Evolutionary conservation across 495 filamentous ascomycete genomes (phyloP).

Genomic region (Lasiosphaeris hirsuta): DNA sequence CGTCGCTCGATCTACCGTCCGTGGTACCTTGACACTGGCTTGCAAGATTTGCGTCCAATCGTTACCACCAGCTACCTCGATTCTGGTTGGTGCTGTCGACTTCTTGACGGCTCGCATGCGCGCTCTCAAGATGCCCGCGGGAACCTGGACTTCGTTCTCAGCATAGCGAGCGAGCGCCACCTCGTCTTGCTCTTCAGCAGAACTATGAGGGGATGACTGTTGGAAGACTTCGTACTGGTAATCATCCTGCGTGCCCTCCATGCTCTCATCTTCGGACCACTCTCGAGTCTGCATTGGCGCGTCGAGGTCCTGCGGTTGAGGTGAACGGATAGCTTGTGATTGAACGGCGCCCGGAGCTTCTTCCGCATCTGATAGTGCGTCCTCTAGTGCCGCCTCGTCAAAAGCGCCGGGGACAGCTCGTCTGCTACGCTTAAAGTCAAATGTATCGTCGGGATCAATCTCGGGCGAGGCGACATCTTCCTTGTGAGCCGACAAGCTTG

Average conservation of each 20-base stretch:
- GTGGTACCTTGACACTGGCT: constrained; percentile 85
- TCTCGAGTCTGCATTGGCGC: constrained; percentile 61
- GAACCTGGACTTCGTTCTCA: constrained; percentile 41
- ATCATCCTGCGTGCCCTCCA: constrained; percentile 64
- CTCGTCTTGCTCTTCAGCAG: constrained; percentile 45
- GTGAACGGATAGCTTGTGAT: constrained; percentile 85
- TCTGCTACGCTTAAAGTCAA: constrained; percentile 69
- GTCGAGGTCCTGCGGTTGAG: constrained; percentile 78
- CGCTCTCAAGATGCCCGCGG: constrained; percentile 52
- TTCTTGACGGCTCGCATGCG: constrained; percentile 54
- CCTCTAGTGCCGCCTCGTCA: constrained; percentile 53
- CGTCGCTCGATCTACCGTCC: constrained; percentile 65
- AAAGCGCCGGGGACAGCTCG: constrained; percentile 77
- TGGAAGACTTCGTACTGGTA: constrained; percentile 33
- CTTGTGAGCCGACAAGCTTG: constrained; percentile 14
- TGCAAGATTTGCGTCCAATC: constrained; percentile 92
- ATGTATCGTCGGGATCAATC: constrained; percentile 69
- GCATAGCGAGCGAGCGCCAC: constrained; percentile 31
- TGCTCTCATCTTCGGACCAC: constrained; percentile 54
- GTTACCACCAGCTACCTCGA: constrained; percentile 52
- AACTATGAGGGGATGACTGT: constrained; percentile 27
- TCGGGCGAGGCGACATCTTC: constrained; percentile 31
- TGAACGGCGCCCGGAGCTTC: constrained; percentile 31
- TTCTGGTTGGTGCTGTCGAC: constrained; percentile 57
- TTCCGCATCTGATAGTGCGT: constrained; percentile 49